Evolutionary conservation across 768 basidiomycete species (phyloP), one percentile per base, ranked within the genome.

Genomic region (Leccinum subgranulosum): DNA sequence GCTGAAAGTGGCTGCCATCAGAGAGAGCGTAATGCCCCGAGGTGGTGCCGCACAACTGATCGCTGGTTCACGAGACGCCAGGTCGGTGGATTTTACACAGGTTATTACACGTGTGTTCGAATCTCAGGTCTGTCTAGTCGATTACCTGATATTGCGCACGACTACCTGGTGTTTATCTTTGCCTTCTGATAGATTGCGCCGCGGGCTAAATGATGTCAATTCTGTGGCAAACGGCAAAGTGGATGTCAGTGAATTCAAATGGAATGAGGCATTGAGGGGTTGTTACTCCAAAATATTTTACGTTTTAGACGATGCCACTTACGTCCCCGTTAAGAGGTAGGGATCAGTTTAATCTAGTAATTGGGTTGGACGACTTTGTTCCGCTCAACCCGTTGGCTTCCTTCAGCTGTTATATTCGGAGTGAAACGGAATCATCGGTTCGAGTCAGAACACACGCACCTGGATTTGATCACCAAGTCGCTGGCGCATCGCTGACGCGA

Each of bases 11-110:
- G 69, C 63, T 36, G 60, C 58, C 8, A 21, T 72, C 31, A 55
- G 63, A 15, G 68, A 67, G 49, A 71, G 63, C 41, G 33, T 59
- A 49, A n/a, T n/a, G n/a, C n/a, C n/a, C n/a, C n/a, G n/a, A n/a
- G n/a, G n/a, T n/a, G n/a, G n/a, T n/a, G n/a, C n/a, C n/a, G n/a
- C n/a, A n/a, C n/a, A n/a, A n/a, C n/a, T 60, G 46, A 1, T 2
- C 4, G 27, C 33, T n/a, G 57, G 64, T 21, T 2, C 12, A 17
- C 55, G 61, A 33, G 9, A 55, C 10, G 56, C 56, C 9, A 34
- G 8, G 9, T 12, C 0, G 4, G 41, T 67, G 47, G 61, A 69
- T 41, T 66, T 69, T 14, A 61, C 64, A 2, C 17, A 47, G 10
- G 41, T 28, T 1, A 64, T 66, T 11, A 61, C 53, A 36, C 34